phyloP scores from a whole-genome alignment of 2,329 filamentous ascomycete species.

The Penicillium occitanis region DNA sequence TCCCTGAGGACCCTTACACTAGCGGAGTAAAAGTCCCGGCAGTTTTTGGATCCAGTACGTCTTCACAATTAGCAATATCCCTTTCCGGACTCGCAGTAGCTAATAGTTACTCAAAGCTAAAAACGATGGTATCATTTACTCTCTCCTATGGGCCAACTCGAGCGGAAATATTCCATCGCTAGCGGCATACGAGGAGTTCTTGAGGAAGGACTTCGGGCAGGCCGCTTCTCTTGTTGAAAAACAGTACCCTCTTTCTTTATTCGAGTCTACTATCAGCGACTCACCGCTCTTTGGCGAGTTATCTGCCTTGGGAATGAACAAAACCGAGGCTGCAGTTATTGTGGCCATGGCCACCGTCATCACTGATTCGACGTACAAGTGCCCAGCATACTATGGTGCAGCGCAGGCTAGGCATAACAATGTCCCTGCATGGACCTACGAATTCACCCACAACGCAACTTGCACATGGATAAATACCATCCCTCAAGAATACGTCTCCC shows the following conservation, averaged over 20 bases:
- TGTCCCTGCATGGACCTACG: conserved; percentile 25
- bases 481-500: background rate
- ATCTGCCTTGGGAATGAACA: background rate
- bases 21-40: conserved; percentile 25
- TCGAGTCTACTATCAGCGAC: conserved; percentile 6
- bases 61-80: background rate
- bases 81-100: background rate
- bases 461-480: conserved; percentile 26
- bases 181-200: conserved; percentile 24
- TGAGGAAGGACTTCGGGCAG: conserved; percentile 24
- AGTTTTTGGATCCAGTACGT: conserved; percentile 28
- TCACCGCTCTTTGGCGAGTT: background rate
- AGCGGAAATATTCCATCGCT: conserved; percentile 9
- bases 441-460: conserved; percentile 25
- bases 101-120: background rate
- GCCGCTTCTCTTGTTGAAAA: conserved; percentile 22
- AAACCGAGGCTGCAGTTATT: conserved; percentile 15
- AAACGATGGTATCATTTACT: conserved; percentile 12
- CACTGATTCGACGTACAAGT: conserved; percentile 22
- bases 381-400: conserved; percentile 23
- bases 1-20: conserved; percentile 23
- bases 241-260: conserved; percentile 23
- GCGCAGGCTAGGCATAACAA: conserved; percentile 18
- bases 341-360: conserved; percentile 21
- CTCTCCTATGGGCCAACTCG: background rate